phyloP scores from a whole-genome alignment of 352 stramenopile genomes.

The Achlya hypogyna region DNA sequence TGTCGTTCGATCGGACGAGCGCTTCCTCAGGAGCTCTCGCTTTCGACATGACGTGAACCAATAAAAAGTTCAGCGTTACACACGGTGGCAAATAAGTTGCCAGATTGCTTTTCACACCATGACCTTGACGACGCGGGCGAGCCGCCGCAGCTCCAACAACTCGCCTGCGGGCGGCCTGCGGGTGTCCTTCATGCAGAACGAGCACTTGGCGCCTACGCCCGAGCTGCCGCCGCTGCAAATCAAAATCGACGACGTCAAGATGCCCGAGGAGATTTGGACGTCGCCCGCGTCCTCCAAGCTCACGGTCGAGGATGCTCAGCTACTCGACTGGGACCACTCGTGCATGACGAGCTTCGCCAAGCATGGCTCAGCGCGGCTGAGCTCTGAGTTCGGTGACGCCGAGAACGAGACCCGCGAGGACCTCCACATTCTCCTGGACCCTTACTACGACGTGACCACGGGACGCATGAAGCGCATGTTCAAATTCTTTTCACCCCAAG shows the following conservation, averaged over 20 bases:
- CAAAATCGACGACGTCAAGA: background rate
- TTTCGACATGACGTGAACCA: too few relatives aligned
- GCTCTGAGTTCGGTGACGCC: constrained; percentile 15
- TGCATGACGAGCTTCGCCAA: background rate
- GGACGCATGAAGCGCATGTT: constrained; percentile 12
- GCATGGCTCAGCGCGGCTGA: background rate
- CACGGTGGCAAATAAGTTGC: too few relatives aligned
- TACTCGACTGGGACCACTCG: constrained; percentile 10
- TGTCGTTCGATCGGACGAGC: too few relatives aligned
- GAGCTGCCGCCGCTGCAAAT: background rate
- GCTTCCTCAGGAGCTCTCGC: too few relatives aligned
- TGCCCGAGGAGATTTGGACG: constrained; percentile 1
- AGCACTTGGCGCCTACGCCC: background rate
- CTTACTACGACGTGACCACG: constrained; percentile 75
- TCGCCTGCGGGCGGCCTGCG: background rate
- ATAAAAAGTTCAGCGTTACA: too few relatives aligned
- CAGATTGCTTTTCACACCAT: background rate
- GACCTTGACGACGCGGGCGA: background rate
- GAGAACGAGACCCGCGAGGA: constrained; percentile 9
- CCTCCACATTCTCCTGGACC: constrained; percentile 50
- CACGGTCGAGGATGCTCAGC: constrained; percentile 11
- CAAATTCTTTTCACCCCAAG: constrained; percentile 9
- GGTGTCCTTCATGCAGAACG: background rate
- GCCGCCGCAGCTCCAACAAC: background rate
- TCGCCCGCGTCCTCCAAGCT: background rate